Base-by-base conservation (phyloP, 2,329 filamentous ascomycete species). In the Trematosphaeria pertusa region DNA sequence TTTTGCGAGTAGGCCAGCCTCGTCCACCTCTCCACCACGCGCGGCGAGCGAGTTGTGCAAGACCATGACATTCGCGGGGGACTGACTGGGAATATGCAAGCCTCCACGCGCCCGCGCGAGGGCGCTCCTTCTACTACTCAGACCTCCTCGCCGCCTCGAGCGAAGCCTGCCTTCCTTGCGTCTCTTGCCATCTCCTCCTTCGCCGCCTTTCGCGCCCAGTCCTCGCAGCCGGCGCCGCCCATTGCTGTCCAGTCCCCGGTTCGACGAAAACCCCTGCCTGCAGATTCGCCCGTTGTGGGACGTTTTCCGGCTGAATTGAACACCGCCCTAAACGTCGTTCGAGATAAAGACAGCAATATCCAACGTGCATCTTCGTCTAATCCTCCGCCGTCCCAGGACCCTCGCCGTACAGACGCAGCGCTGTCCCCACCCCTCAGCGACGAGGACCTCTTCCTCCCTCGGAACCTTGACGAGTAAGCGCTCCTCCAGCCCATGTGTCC, bases 181-280 rank as follows among this genome's bases (percentile, higher is more conserved):
- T 70, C 69, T 41, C 71, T 76, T 54, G 62, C 69, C 39, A 65
- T 75, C 38, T 69, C 71, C 50, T 74, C 74, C 35, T 77, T 77
- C 60, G 70, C 73, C 45, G 65, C 71, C 50, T 76, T 76, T 61
- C 72, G 71, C 40, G 70, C 72, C 24, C 71, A 73, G 54, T 70
- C 71, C 32, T 70, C 72, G 56, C 72, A 74, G 50, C 68, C 73
- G 47, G 63, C 68, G 48, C 64, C 74, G 8, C 49, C 54, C 20
- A 36, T 55, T 20, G 56, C 54, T 10, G 49, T 61, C 46, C 62
- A 62, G 52, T 73, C 75, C 51, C 72, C 74, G 43, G 72, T 82
- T 48, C 76, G 76, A 58, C 75, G 80, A 57, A 83, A 83, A 65
- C 80, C 81, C 59, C 67, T 84, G 52, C 81, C 81, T 51, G 69